Evolutionary conservation across 164 flowering plant species (phyloP), one percentile per base, ranked within the genome.

Genomic region (Chimonanthus praecox): DNA sequence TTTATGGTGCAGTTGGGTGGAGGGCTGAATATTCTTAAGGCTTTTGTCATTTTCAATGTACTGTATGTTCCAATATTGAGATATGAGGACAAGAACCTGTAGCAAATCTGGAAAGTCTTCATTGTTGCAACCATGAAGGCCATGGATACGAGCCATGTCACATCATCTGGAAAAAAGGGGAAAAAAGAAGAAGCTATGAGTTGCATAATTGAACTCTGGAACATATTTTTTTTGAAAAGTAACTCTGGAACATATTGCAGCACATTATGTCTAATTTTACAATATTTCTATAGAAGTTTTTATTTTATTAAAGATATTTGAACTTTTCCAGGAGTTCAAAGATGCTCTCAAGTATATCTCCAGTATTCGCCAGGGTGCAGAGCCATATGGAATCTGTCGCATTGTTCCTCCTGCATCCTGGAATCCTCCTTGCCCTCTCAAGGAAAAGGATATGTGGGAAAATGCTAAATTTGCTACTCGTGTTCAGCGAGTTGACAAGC

Each of bases 371-470:
- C 71, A 80, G 11, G 84, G 15, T 75, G 97, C 95, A 43, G 97
- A 94, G 80, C 77, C 71, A 51, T 90, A 86, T 86, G 99, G 99
- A 75, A 91, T 96, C 64, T 94, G 98, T 78, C 90, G 97, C 54
- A 91, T 96, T 78, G 90, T 94, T 69, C 98, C 99, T 73, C 97
- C 99, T 18, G 74, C 94, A 71, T 88, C 92, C 7, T 96, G 99
- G 99, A 86, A 84, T 70, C 99, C 99, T 62, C 94, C 97, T 0
- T 92, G 92, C 76, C 94, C 86, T 75, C 91, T 94, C 1, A 83
- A 81, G 79, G 90, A 91, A 49, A 86, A 87, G 67, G 51, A 69
- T 44, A 75, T 77, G 5, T 92, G 95, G 99, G 89, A 88, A 67
- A 68, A 60, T 72, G 81, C 91, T 64, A 88, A 80, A 73, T 94